Conservation (phyloP, 208 protist species). For the Phytomonas sp. region DNA sequence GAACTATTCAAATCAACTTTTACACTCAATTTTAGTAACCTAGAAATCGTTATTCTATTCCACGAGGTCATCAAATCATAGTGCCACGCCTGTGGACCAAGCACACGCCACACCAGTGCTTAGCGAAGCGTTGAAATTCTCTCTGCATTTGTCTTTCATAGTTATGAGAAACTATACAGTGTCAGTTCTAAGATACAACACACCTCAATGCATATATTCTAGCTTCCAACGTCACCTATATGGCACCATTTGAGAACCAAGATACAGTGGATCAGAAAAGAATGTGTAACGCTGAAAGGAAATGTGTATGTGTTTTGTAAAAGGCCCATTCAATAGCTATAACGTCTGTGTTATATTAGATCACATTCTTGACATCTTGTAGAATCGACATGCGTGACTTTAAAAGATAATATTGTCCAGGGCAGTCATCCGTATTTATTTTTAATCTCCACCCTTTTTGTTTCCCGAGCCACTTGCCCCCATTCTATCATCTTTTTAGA, state of each 20-base stretch:
- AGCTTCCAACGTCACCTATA: not conserved
- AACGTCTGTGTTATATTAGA: not conserved
- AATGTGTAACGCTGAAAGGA: not conserved
- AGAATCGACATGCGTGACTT: not conserved
- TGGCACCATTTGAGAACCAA: not conserved
- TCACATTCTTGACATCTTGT: not conserved
- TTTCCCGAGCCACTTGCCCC: not conserved
- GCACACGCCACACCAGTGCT: not conserved
- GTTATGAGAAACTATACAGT: no score
- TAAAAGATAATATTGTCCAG: not conserved
- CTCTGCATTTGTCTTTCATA: no score
- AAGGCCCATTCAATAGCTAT: not conserved
- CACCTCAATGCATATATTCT: no score
- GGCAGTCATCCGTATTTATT: not conserved
- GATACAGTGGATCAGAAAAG: not conserved
- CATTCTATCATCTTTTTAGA: not conserved
- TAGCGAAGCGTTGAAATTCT: not conserved
- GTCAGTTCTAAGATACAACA: no score
- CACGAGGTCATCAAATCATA: not conserved
- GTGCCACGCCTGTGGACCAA: not conserved
- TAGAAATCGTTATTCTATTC: no score
- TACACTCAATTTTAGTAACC: not conserved
- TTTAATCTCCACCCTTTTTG: not conserved
- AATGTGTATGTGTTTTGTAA: not conserved
- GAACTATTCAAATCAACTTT: not conserved